A percentile compares a stretch with the other conserved stretches of the same genome.
phyloP scores from a whole-genome alignment of 2,329 filamentous ascomycete species.

The Magnaporthales sp. region DNA sequence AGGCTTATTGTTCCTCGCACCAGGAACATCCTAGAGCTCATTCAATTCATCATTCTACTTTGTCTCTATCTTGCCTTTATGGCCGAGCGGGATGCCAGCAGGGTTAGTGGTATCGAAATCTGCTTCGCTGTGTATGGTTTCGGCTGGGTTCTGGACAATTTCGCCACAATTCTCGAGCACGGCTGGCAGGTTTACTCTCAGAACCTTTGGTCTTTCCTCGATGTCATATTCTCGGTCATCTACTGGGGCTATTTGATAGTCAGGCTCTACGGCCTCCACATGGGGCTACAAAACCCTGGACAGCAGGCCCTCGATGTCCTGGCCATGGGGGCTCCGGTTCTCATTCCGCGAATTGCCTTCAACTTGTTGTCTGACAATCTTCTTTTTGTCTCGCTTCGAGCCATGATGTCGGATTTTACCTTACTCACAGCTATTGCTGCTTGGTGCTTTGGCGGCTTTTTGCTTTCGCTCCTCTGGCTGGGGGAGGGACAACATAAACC shows the following conservation, averaged over 20 bases:
- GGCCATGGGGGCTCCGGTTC: constrained; percentile 57
- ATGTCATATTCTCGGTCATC: constrained; percentile 58
- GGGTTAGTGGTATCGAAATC: constrained; percentile 42
- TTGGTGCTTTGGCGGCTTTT: constrained; percentile 63
- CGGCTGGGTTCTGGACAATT: constrained; percentile 60
- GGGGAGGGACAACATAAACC: constrained; percentile 17
- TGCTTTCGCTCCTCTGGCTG: constrained; percentile 62
- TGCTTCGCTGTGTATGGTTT: constrained; percentile 55
- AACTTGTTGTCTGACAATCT: constrained; percentile 68
- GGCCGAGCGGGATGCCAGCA: constrained; percentile 41
- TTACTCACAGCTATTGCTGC: constrained; percentile 56
- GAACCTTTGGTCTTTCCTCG: constrained; percentile 67
- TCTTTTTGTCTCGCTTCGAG: constrained; percentile 63
- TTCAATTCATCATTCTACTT: constrained; percentile 57
- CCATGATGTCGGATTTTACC: constrained; percentile 68
- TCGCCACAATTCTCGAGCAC: constrained; percentile 58
- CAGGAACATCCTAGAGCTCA: constrained; percentile 55
- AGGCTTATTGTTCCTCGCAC: constrained; percentile 62
- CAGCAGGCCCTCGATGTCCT: constrained; percentile 56
- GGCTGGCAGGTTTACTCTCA: constrained; percentile 61
- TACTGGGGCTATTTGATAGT: constrained; percentile 53
- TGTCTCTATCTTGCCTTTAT: constrained; percentile 56
- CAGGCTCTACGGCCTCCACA: constrained; percentile 46
- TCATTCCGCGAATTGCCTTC: constrained; percentile 63
- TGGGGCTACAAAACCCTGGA: constrained; percentile 26